Base-by-base conservation (phyloP, 148 eudicot genomes). In the Beta vulgaris region DNA sequence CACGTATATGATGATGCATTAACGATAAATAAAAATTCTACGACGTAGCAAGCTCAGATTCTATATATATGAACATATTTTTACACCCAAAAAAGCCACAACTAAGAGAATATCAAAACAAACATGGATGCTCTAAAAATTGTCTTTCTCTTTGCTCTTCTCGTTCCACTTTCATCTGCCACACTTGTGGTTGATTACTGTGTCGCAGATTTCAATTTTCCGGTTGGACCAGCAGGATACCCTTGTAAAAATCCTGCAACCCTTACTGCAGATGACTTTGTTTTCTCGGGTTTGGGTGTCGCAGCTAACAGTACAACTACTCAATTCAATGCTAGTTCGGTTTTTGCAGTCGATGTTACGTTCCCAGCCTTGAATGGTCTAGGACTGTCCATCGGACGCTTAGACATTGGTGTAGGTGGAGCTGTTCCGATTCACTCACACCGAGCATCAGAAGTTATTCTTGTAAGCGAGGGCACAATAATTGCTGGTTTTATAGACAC, bases 391-490 rank as follows among this genome's bases (percentile, higher is more conserved):
- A 64, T 78, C 66, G 51, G 39, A 0, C 16, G 81, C 2, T 43
- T 78, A 18, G 81, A 78, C 61, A 21, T 78, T 6, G 81, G 46
- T 11, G 65, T 71, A 0, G 76, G 81, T 28, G 81, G 81, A 19
- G 81, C 63, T 0, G 72, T 78, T 14, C 72, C 72, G 0, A 16
- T 78, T 3, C 81, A 78, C 42, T 13, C 57, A 19, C 81, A 78
- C 43, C 25, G 76, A 12, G 48, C 46, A 16, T 78, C 81, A 0
- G 81, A 78, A 23, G 12, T 78, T 1, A 35, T 72, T 10, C 9
- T 72, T 8, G 44, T 63, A 4, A 19, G 40, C 23, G 68, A 77
- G 18, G 80, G 80, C 0, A 36, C 44, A 13, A 77, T 77, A 4
- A 39, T 77, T 62, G 80, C 71, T 3, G 76, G 80, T 0, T 77